A percentile compares a stretch with the other conserved stretches of the same genome.
Conservation (phyloP, 768 basidiomycete species). For the Russula compacta region DNA sequence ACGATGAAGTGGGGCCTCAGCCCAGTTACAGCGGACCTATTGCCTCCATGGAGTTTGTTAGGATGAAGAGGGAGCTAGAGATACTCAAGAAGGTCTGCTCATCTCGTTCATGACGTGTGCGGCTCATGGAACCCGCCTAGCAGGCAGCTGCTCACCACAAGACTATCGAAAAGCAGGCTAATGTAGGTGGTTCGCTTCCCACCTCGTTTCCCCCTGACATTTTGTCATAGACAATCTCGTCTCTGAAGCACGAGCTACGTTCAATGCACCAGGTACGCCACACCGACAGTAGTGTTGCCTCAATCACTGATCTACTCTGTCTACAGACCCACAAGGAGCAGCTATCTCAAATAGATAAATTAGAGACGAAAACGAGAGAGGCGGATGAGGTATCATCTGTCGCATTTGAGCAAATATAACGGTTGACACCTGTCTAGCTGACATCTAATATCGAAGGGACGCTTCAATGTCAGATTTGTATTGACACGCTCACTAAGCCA, state of each 20-base stretch:
- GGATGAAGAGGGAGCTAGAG: slow-evolving; percentile 50
- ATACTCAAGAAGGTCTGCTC: slow-evolving; percentile 36
- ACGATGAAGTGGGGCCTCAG: slow-evolving; percentile 12
- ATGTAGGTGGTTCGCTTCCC: slow-evolving; percentile 27
- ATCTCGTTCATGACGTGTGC: background rate
- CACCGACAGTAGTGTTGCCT: background rate
- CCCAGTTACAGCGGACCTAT: slow-evolving; percentile 28
- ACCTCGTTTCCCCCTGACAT: background rate
- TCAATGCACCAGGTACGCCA: slow-evolving; percentile 31
- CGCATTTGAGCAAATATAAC: background rate
- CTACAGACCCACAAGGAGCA: slow-evolving; percentile 38
- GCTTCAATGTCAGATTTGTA: slow-evolving; percentile 69
- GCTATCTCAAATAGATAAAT: slow-evolving; percentile 34
- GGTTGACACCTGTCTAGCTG: slow-evolving; percentile 30
- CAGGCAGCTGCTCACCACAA: slow-evolving; percentile 41
- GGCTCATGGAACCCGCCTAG: slow-evolving; percentile 20
- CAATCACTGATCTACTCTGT: background rate
- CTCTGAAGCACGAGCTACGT: slow-evolving; percentile 37
- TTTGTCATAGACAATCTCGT: slow-evolving; percentile 40
- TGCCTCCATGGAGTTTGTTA: slow-evolving; percentile 42
- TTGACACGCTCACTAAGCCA: slow-evolving; percentile 57
- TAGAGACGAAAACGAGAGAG: slow-evolving; percentile 41
- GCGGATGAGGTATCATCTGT: slow-evolving; percentile 44
- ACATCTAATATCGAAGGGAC: slow-evolving; percentile 47
- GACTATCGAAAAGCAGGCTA: slow-evolving; percentile 43